These are phyloP conservation scores for Populus hybrid DNA, from an alignment of 441 rosid species.

Conservation along the genomic window DNA sequence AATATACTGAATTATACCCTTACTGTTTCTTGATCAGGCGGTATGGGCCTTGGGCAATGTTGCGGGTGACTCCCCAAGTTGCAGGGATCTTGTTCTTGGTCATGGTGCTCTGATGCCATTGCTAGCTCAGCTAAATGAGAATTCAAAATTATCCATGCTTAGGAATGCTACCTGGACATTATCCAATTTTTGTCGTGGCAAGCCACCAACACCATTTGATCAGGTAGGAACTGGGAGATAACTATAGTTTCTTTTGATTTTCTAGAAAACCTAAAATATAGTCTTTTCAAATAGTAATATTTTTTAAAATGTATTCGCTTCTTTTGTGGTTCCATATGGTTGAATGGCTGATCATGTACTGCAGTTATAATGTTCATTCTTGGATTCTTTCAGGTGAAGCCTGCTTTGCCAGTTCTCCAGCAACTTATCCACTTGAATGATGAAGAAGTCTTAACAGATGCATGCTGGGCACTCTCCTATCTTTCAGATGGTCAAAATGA, in stretches of 20 bases:
- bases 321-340: background rate
- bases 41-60: constrained; percentile 91
- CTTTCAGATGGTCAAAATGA: constrained; percentile 87
- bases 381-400: constrained; percentile 49
- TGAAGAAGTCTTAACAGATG: constrained; percentile 82
- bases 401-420: constrained; percentile 64
- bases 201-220: constrained; percentile 77
- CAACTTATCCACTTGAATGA: constrained; percentile 63
- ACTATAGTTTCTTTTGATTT: background rate
- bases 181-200: constrained; percentile 79
- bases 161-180: constrained; percentile 93
- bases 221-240: constrained; percentile 36
- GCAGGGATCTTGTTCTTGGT: constrained; percentile 74
- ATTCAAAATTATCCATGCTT: constrained; percentile 75
- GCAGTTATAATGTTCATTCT: constrained; percentile 17
- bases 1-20: background rate
- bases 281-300: background rate
- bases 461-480: constrained; percentile 86
- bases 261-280: background rate
- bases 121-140: constrained; percentile 63
- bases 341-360: background rate
- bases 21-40: constrained; percentile 40
- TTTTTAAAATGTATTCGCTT: too few relatives aligned
- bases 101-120: constrained; percentile 63
- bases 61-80: constrained; percentile 84